Conservation (phyloP, 2,329 filamentous ascomycete species). For the Magnaporthiopsis incrustans region DNA sequence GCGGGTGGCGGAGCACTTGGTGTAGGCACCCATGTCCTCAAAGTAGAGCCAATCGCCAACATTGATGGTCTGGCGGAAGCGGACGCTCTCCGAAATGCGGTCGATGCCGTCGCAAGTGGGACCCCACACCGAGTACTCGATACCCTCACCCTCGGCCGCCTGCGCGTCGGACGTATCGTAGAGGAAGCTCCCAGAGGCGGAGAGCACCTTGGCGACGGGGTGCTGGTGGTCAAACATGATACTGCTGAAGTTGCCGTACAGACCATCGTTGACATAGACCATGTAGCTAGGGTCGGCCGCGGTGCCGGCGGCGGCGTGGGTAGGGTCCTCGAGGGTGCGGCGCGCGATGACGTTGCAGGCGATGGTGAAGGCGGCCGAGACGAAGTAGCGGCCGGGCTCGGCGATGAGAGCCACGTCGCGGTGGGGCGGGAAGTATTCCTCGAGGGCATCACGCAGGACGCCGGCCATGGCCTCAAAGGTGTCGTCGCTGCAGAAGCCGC, state of each 20-base stretch:
- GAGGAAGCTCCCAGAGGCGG: constrained; percentile 47
- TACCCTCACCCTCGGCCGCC: constrained; percentile 33
- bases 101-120: constrained; percentile 98
- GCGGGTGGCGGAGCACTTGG: constrained; percentile 91
- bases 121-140: constrained; percentile 95
- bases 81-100: constrained; percentile 76
- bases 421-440: constrained; percentile 75
- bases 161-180: constrained; percentile 40
- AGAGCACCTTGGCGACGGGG: constrained; percentile 75
- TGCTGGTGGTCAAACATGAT: constrained; percentile 99
- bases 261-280: constrained; percentile 94
- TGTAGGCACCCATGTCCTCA: constrained; percentile 97
- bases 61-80: constrained; percentile 68
- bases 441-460: constrained; percentile 70
- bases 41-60: constrained; percentile 99
- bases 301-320: constrained; percentile 45
- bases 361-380: constrained; percentile 85
- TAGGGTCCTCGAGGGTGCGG: constrained; percentile 73
- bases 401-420: constrained; percentile 76
- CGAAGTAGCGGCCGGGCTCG: constrained; percentile 95
- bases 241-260: constrained; percentile 98
- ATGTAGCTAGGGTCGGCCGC: constrained; percentile 68
- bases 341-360: constrained; percentile 95
- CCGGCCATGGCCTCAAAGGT: constrained; percentile 85
- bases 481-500: constrained; percentile 75